Base-by-base conservation (phyloP, 345 rosid species). In the Populus ilicifolia region DNA sequence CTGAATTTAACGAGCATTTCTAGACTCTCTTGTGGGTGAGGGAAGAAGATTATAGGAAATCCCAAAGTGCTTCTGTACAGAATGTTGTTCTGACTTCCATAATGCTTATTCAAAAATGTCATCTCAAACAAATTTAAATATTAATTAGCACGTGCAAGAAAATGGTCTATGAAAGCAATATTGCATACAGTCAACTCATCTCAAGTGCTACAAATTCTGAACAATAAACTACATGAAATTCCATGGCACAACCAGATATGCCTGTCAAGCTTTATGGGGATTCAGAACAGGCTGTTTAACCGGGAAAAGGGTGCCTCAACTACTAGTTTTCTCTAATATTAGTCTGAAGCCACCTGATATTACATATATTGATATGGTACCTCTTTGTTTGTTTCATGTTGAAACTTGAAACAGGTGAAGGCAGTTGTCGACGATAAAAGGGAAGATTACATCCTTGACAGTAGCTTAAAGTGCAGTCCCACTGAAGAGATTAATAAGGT, bases 361-460 rank as follows among this genome's bases (percentile, higher is more conserved):
- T 69, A n/a, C 20, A 43, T 8, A 43, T 17, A 39, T 30, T 54
- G 59, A 64, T 74, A 74, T 3, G 18, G 29, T 43, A 59, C 61
- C 35, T 70, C 21, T 4, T 66, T 67, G 21, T 71, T 23, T 41
- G 44, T 41, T 16, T 43, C 13, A 74, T 44, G 72, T 71, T 52
- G 72, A 33, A 67, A 61, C 59, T 36, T 80, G 38, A 21, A 73
- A 76, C 89, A 92, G 98, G 97, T 92, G 61, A 93, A 89, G 82
- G 83, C 84, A 62, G 93, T 93, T 66, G 88, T 93, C 23, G 80
- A 88, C 77, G 91, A 89, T 71, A 88, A 90, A 85, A 87, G 85
- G 83, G 91, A 81, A 80, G 90, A 89, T 78, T 43, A 86, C 75
- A 91, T 90, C 36, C 80, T 90, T 69, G 96, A 95, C 73, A 78